phyloP scores from a whole-genome alignment of 306 rosid species.

The Malus asiatica region DNA sequence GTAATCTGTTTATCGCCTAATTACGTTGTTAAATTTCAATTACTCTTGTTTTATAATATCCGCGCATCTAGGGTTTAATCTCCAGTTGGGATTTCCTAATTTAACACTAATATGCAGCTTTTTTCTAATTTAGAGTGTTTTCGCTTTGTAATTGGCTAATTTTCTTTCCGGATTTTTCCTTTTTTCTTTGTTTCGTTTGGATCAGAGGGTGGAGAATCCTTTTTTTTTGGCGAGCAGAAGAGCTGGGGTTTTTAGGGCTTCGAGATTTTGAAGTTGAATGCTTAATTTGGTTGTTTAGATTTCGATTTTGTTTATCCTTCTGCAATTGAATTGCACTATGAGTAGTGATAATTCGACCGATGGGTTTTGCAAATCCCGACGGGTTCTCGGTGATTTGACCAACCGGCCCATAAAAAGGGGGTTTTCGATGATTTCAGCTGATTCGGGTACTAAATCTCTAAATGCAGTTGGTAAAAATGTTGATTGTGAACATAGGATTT shows the following conservation, averaged over 20 bases:
- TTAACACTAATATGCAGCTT: neutral
- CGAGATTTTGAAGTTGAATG: neutral
- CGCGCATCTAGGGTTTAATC: neutral
- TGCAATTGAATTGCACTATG: conserved; percentile 24
- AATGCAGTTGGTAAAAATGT: conserved; percentile 2
- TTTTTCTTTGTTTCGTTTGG: neutral
- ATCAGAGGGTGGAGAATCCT: neutral
- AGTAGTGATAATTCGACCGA: conserved; percentile 34
- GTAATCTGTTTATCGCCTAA: neutral
- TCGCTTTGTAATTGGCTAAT: neutral
- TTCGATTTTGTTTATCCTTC: neutral
- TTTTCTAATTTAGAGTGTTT: neutral
- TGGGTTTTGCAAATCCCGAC: conserved; percentile 34
- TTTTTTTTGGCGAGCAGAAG: neutral
- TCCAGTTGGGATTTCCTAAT: neutral
- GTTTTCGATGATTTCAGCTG: conserved; percentile 34
- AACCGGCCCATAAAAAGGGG: conserved; percentile 50
- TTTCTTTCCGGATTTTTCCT: neutral
- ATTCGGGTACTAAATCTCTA: conserved; percentile 22
- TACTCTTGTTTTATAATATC: neutral
- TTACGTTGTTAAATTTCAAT: neutral
- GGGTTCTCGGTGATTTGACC: conserved; percentile 48
- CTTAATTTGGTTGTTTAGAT: neutral
- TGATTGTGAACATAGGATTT: conserved; percentile 16
- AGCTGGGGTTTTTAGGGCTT: conserved; percentile 2